A percentile compares a stretch with the other conserved stretches of the same genome.
These are phyloP conservation scores for button mushroom (Agaricus bisporus) DNA, from an alignment of 768 basidiomycete species.

Conservation along the genomic window DNA sequence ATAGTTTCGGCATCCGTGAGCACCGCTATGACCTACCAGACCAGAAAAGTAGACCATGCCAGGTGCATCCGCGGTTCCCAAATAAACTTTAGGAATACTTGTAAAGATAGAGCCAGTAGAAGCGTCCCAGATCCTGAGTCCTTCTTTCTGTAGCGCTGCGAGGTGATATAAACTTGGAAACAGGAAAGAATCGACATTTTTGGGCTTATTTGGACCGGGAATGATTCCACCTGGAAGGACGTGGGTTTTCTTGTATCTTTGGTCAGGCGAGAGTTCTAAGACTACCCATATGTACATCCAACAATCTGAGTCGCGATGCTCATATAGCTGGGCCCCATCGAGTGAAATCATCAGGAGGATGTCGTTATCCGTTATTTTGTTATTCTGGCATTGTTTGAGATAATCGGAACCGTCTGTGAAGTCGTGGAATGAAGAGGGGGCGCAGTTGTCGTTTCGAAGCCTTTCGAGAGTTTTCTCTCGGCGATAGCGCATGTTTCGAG, in stretches of 20 bases:
- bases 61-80: slow-evolving; percentile 28
- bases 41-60: slow-evolving; percentile 27
- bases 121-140: slow-evolving; percentile 26
- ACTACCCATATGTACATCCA: slow-evolving; percentile 25
- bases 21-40: slow-evolving; percentile 24
- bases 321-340: slow-evolving; percentile 35
- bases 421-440: slow-evolving; percentile 15
- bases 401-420: slow-evolving; percentile 22
- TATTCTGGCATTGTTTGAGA: slow-evolving; percentile 13
- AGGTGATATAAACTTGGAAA: slow-evolving; percentile 29
- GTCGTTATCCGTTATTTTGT: slow-evolving; percentile 20
- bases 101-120: slow-evolving; percentile 11
- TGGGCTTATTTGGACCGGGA: slow-evolving; percentile 25
- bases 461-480: neutral
- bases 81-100: slow-evolving; percentile 15
- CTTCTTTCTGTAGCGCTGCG: slow-evolving; percentile 23
- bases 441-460: neutral
- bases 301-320: slow-evolving; percentile 27
- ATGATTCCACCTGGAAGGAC: slow-evolving; percentile 17
- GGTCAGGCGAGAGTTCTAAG: slow-evolving; percentile 18
- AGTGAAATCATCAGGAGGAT: slow-evolving; percentile 26
- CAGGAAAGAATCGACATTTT: slow-evolving; percentile 26
- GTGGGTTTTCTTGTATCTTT: slow-evolving; percentile 21
- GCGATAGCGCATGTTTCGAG: neutral
- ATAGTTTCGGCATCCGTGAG: slow-evolving; percentile 7